Base-by-base conservation (phyloP, 1,284 basidiomycete genomes). In the Apiotrichum porosum region DNA sequence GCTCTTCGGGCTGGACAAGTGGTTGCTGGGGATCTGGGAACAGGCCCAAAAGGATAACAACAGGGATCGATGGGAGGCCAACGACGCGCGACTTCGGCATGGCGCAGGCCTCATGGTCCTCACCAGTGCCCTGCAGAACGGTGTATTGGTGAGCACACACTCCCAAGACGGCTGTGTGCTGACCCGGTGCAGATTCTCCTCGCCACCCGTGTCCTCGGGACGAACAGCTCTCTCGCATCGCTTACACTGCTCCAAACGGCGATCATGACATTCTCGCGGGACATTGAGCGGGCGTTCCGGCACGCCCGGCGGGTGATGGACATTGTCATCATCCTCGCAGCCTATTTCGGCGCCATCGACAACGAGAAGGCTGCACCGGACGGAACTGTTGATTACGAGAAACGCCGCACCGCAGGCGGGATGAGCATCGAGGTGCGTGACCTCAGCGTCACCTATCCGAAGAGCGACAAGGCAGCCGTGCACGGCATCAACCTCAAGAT, bases 241-340 rank as follows among this genome's bases (percentile, higher is more conserved):
- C 74, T 89, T 57, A 81, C 84, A 10, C 71, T 88, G 19, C 89
- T 88, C 65, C 82, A 85, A 49, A 81, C 76, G 53, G n/a, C 14
- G 2, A n/a, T 53, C 6, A 32, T 42, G 15, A 8, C 17, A 8
- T 24, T 31, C 15, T 14, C 37, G 23, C 21, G 17, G 6, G 13
- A 18, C n/a, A 15, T 35, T 2, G 32, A 18, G 19, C 28, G 33
- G 23, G n/a, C 28, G 23, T 32, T 34, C 12, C 14, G 80, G 49
- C 81, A 83, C 80, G 80, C 81, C 18, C 87, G 84, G 60, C 87
- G 90, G 66, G 80, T 82, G 15, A 78, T 88, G 34, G 90, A 89
- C 72, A 75, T 86, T 54, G 83, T 89, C 81, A 83, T 83, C 36
- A 86, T 88, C 8, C 88, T 86, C 63, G 83, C 80, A 57, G 84